Conservation (phyloP, 176 grass and related monocot species). For the Oryza coarctata region DNA sequence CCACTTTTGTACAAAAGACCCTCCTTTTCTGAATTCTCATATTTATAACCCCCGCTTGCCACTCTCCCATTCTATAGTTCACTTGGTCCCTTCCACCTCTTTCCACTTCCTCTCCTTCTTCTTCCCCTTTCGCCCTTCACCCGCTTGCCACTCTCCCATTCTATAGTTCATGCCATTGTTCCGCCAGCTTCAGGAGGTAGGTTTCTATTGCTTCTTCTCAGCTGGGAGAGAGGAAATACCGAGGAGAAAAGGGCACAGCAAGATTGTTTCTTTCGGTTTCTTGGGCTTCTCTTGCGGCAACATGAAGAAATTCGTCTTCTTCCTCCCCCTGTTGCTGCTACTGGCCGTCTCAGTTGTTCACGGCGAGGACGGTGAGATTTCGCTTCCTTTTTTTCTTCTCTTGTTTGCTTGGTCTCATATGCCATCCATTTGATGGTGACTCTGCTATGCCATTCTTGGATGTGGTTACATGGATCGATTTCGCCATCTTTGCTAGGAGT, state of each 20-base stretch:
- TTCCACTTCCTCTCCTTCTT: background rate
- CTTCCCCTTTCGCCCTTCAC: background rate
- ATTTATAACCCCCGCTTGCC: conserved; percentile 37
- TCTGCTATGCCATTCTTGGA: background rate
- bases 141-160: too few species aligned
- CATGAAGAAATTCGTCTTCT: conserved; percentile 49
- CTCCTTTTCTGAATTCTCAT: conserved; percentile 38
- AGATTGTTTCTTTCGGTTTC: background rate
- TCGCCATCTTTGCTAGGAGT: background rate
- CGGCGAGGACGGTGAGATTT: conserved; percentile 70
- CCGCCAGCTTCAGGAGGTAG: too few species aligned
- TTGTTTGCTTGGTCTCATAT: background rate
- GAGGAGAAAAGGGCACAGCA: background rate
- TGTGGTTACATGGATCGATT: conserved; percentile 10
- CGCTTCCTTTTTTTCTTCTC: background rate
- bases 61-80: background rate
- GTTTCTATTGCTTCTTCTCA: conserved; percentile 11
- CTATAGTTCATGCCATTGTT: too few species aligned
- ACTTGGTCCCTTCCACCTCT: background rate
- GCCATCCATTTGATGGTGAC: background rate
- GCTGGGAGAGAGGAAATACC: background rate
- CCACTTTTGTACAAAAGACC: conserved; percentile 40
- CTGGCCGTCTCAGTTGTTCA: conserved; percentile 28
- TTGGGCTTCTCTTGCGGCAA: background rate
- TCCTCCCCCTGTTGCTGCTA: conserved; percentile 36